These are phyloP conservation scores for Taxillus chinensis DNA, from an alignment of 164 flowering plant species.

Conservation along the genomic window DNA sequence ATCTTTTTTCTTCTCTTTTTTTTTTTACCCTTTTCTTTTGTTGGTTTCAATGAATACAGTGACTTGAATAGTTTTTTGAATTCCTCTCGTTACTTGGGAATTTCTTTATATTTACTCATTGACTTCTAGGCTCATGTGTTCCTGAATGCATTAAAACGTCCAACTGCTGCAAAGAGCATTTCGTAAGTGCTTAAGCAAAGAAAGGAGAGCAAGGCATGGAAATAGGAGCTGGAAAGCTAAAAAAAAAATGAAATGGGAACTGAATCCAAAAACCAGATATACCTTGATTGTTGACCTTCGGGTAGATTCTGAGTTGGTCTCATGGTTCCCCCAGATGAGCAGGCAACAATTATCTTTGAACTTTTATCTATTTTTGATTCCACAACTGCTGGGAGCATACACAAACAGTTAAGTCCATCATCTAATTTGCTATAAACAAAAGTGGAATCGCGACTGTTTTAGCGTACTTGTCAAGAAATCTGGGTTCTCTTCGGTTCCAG, in stretches of 20 bases:
- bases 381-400: constrained; percentile 39
- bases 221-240: background rate
- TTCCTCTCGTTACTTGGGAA: no score
- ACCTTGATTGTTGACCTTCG: constrained; percentile 98
- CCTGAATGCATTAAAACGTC: no score
- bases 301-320: constrained; percentile 91
- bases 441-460: background rate
- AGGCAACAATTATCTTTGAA: constrained; percentile 92
- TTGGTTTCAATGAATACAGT: no score
- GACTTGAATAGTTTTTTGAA: no score
- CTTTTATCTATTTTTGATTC: constrained; percentile 60
- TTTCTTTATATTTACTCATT: no score
- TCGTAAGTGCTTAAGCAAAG: no score
- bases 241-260: background rate
- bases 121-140: no score
- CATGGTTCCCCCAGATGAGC: constrained; percentile 89
- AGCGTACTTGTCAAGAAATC: constrained; percentile 68
- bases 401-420: constrained; percentile 5
- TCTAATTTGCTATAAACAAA: background rate
- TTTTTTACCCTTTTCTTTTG: no score
- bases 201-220: background rate
- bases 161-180: no score
- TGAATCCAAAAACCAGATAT: background rate
- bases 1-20: no score
- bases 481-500: constrained; percentile 98